Base-by-base conservation (phyloP, 176 grass and related monocot species). In the Guadua angustifolia region DNA sequence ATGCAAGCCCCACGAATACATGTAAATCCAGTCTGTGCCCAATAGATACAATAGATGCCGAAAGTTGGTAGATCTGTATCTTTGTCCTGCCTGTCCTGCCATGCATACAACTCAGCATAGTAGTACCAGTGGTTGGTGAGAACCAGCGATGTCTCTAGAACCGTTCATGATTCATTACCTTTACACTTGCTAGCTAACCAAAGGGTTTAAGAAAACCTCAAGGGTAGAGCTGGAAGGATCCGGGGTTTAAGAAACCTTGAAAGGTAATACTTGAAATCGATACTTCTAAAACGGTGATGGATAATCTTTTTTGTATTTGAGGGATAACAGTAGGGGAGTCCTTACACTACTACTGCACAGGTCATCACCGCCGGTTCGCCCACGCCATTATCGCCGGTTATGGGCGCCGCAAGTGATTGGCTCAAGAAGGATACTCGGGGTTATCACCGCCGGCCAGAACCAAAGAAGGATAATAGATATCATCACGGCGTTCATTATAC, bases 11-110 rank as follows among this genome's bases (percentile, higher is more conserved):
- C 66, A 66, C 56, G 47, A 1, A 36, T 83, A 74, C 74, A 73
- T 73, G 57, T 22, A 84, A 64, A 73, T 79, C 67, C 75, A 84
- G 87, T 32, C 47, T 79, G 58, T 88, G 74, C 9, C 25, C 74
- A 83, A 77, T 61, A 62, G 39, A 78, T 14, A 21, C 33, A 58
- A 61, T 83, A 73, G 86, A 83, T 57, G 81, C 56, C 43, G 21
- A 88, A 79, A 50, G 78, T 82, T 86, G 47, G 35, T 81, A 36
- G 0, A 60, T 58, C 69, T 68, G 78, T 75, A 75, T 59, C 78
- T 55, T n/a, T 67, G 66, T 60, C 79, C 21, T 76, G 29, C 33
- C 17, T 68, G n/a, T 43, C 69, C 21, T 59, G n/a, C 32, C 50
- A 85, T 66, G 75, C 87, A 80, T 85, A 57, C 53, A 47, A 35